These are phyloP conservation scores for Leccinum cinnamomeum DNA, from an alignment of 1,284 basidiomycete genomes.

Conservation along the genomic window DNA sequence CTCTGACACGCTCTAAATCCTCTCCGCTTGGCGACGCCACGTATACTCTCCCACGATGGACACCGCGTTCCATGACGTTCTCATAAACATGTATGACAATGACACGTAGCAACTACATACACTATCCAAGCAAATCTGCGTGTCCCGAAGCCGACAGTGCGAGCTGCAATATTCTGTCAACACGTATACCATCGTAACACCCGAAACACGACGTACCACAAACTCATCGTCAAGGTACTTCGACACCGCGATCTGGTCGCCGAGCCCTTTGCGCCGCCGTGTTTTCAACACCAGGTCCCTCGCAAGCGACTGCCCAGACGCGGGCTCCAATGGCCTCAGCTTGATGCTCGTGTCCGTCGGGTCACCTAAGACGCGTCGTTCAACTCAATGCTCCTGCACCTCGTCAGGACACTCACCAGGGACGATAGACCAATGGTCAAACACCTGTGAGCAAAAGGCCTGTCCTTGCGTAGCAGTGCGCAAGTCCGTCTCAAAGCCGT, in stretches of 20 bases:
- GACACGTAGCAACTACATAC: not conserved
- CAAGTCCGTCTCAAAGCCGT: slow-evolving; percentile 98
- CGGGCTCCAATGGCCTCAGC: slow-evolving; percentile 94
- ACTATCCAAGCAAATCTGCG: slow-evolving; percentile 78
- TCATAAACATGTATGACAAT: not conserved
- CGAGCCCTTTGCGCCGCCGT: slow-evolving; percentile 90
- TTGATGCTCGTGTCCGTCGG: slow-evolving; percentile 96
- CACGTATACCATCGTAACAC: not conserved
- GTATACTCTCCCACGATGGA: slow-evolving; percentile 44
- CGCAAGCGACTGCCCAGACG: slow-evolving; percentile 89
- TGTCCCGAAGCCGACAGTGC: slow-evolving; percentile 90
- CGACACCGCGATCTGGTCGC: slow-evolving; percentile 90
- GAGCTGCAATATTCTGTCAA: slow-evolving; percentile 47
- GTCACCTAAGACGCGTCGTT: slow-evolving; percentile 60
- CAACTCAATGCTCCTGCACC: slow-evolving; percentile 1
- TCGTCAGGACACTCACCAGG: slow-evolving; percentile 61
- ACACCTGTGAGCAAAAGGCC: slow-evolving; percentile 94
- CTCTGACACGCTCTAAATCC: slow-evolving; percentile 36
- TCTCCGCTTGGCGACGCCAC: slow-evolving; percentile 45
- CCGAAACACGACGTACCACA: slow-evolving; percentile 58
- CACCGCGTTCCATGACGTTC: slow-evolving; percentile 15
- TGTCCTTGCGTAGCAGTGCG: slow-evolving; percentile 97
- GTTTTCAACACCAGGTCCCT: slow-evolving; percentile 96
- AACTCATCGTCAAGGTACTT: slow-evolving; percentile 95
- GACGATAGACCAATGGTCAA: slow-evolving; percentile 98